phyloP scores from a whole-genome alignment of 2,329 filamentous ascomycete species.

The Sclerotinia minor region DNA sequence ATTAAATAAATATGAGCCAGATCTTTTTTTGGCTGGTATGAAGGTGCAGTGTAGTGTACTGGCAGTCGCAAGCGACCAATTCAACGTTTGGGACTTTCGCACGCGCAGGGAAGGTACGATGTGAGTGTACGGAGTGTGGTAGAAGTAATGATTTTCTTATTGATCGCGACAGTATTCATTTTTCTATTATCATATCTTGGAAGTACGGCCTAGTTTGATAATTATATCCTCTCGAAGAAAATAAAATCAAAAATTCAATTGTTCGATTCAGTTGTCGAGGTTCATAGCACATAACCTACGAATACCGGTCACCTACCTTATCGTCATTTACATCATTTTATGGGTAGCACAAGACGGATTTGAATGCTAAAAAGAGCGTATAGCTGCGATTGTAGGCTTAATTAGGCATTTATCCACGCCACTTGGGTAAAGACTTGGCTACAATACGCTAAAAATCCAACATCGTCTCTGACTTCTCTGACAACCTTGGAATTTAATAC shows the following conservation, averaged over 20 bases:
- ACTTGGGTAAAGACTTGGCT: neutral
- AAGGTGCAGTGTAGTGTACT: neutral
- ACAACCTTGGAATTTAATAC: too few relatives aligned
- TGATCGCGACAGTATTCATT: neutral
- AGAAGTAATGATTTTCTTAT: slow-evolving; percentile 15
- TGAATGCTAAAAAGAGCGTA: neutral
- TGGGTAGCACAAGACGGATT: neutral
- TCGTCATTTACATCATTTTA: slow-evolving; percentile 8
- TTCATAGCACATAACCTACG: too few relatives aligned
- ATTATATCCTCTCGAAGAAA: too few relatives aligned
- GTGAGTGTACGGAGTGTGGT: neutral
- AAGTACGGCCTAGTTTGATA: neutral
- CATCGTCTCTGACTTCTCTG: too few relatives aligned
- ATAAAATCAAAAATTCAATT: neutral
- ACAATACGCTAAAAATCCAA: neutral
- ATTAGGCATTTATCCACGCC: neutral
- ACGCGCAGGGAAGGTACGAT: slow-evolving; percentile 22
- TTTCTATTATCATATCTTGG: neutral
- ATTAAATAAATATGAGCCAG: slow-evolving; percentile 6
- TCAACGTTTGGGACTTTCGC: slow-evolving; percentile 15
- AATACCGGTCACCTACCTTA: too few relatives aligned
- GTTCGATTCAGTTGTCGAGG: neutral
- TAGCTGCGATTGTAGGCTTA: neutral
- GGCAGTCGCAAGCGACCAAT: slow-evolving; percentile 23
- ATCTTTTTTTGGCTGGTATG: slow-evolving; percentile 11